Conservation (phyloP, 2,329 filamentous ascomycete species). For the Cryphonectria naterciae region DNA sequence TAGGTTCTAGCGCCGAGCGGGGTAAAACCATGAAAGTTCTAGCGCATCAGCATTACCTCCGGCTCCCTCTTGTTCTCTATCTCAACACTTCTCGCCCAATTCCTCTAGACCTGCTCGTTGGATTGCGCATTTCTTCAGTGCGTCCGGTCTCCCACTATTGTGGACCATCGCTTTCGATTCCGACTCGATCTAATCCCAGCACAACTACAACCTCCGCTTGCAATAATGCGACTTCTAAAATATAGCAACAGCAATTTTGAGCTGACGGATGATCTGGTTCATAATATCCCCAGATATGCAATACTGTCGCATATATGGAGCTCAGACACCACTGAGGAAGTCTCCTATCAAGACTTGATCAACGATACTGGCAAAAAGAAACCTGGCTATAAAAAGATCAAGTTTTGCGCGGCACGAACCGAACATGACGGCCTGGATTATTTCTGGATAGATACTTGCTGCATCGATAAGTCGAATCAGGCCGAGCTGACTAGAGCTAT, state of each 20-base stretch:
- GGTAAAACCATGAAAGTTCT: too few relatives aligned
- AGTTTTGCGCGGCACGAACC: constrained; percentile 13
- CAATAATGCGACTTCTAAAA: constrained; percentile 23
- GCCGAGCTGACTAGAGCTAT: constrained; percentile 24
- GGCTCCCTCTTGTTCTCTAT: too few relatives aligned
- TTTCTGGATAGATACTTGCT: constrained; percentile 23
- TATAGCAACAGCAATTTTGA: constrained; percentile 6
- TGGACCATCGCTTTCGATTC: neutral
- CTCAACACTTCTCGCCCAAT: too few relatives aligned
- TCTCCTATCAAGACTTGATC: constrained; percentile 28
- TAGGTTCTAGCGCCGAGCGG: too few relatives aligned
- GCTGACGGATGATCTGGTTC: constrained; percentile 15
- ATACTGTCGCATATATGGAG: constrained; percentile 38
- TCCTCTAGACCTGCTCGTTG: too few relatives aligned
- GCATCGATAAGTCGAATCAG: constrained; percentile 12
- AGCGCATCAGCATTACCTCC: too few relatives aligned
- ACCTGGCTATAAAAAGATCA: constrained; percentile 18
- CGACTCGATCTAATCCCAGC: neutral
- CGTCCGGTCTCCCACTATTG: too few relatives aligned
- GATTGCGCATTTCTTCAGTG: too few relatives aligned
- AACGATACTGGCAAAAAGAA: constrained; percentile 13
- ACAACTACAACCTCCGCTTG: neutral
- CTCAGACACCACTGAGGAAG: constrained; percentile 20
- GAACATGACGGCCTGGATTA: constrained; percentile 11
- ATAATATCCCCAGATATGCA: constrained; percentile 23